phyloP scores from a whole-genome alignment of 768 basidiomycete genomes.

The Leccinum variicolor region DNA sequence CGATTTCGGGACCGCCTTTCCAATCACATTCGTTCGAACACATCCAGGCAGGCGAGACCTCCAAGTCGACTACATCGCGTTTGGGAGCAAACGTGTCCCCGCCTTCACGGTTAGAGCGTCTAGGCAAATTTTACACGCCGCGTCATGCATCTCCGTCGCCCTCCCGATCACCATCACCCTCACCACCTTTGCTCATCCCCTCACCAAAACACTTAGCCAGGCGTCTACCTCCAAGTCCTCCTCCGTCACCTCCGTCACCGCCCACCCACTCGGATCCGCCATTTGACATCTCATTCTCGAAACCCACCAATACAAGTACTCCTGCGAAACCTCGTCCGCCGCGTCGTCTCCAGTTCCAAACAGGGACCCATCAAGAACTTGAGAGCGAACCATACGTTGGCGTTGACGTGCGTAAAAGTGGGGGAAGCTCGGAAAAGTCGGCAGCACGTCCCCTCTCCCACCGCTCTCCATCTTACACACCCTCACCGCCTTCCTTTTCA shows the following conservation, averaged over 20 bases:
- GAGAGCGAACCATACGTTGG: background rate
- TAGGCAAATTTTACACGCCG: background rate
- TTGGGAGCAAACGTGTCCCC: background rate
- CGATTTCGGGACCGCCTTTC: background rate
- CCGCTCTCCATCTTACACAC: conserved; percentile 17
- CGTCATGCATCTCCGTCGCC: background rate
- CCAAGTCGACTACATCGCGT: background rate
- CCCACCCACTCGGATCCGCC: conserved; percentile 9
- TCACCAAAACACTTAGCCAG: background rate
- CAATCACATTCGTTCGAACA: background rate
- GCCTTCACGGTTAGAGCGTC: background rate
- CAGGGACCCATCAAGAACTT: background rate
- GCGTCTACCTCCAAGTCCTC: background rate
- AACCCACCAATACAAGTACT: conserved; percentile 25
- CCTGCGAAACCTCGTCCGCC: conserved; percentile 22
- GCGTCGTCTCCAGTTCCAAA: conserved; percentile 1
- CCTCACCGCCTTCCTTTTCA: conserved; percentile 15
- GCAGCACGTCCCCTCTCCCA: background rate
- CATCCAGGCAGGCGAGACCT: background rate
- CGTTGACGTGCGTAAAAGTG: background rate
- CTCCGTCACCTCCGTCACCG: conserved; percentile 9
- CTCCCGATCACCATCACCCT: background rate
- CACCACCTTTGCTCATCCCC: background rate
- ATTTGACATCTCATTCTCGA: conserved; percentile 26
- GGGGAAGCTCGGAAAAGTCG: background rate